Evolutionary conservation across 1,284 basidiomycete genomes (phyloP), one percentile per base, ranked within the genome.

Genomic region (Entoloma clypeatum): DNA sequence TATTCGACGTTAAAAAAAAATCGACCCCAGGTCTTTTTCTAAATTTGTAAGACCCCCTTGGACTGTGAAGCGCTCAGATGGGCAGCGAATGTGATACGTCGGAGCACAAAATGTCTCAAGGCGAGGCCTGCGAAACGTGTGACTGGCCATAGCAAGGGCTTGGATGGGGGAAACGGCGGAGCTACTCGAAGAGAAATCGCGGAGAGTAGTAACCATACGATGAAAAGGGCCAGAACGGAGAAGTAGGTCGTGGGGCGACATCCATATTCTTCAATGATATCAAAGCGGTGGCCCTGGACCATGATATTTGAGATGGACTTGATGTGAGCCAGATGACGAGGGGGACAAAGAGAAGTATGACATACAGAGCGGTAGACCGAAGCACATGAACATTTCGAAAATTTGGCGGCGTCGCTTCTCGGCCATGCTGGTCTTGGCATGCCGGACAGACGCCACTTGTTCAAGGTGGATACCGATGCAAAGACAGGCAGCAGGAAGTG

Each of bases 401-500:
- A 68, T 51, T 30, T 63, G 52, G 21, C 69, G 53, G 11, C 63
- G 54, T 27, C 64, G 51, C 54, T 65, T 64, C 41, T 68, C 49
- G 10, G 54, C 22, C 36, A 44, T 36, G 26, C 55, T 49, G 36
- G 62, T 53, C 38, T 52, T 22, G 36, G 58, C 53, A 36, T 55
- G 41, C 27, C 68, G 45, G 2, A 61, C 51, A 1, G 73, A 71
- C 0, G 74, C 61, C 4, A 78, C 62, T 2, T 57, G 55, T 40
- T 74, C 74, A 3, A 80, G 55, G 16, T 71, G 68, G n/a, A 68
- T 67, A 37, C 62, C 67, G 21, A 78, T 60, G 47, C 77, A 82
- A 3, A 84, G 60, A 39, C 70, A 73, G 3, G 74, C 66, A 54
- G 73, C 68, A 2, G 79, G 70, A 1, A 86, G 58, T 0, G 71